Evolutionary conservation across 73 alveolate species (phyloP).

Genomic region (Paramecium primaurelia): DNA sequence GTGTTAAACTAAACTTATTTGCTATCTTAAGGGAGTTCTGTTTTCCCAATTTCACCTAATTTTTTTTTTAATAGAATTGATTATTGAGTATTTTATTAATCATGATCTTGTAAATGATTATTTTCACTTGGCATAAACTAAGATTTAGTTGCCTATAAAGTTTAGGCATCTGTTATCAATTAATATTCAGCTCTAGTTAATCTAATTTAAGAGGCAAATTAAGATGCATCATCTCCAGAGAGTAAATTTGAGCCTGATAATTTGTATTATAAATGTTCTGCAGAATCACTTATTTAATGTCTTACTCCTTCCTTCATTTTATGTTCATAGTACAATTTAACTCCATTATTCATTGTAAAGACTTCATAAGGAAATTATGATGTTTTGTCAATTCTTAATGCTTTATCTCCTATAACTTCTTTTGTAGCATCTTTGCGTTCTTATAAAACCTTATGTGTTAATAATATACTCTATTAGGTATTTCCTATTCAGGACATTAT

Average conservation of each 20-base stretch:
- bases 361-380: slow-evolving; percentile 30
- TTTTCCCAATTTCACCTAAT: not conserved
- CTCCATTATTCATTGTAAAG: slow-evolving; percentile 42
- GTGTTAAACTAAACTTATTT: not conserved
- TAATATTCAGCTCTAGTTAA: slow-evolving; percentile 40
- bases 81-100: not conserved
- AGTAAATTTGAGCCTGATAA: slow-evolving; percentile 35
- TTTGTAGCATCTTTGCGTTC: slow-evolving; percentile 28
- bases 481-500: not conserved
- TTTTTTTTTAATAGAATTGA: not conserved
- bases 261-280: slow-evolving; percentile 2
- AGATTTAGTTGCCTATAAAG: not conserved
- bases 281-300: slow-evolving; percentile 38
- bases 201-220: not conserved
- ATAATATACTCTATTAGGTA: slow-evolving; percentile 7
- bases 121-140: slow-evolving; percentile 17
- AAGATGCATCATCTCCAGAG: slow-evolving; percentile 17
- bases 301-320: slow-evolving; percentile 26
- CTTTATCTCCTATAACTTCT: slow-evolving; percentile 46
- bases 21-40: not conserved
- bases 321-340: not conserved
- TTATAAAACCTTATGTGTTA: slow-evolving; percentile 12
- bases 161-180: slow-evolving; percentile 1
- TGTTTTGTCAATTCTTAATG: slow-evolving; percentile 16
- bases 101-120: not conserved